Evolutionary conservation across 1,284 basidiomycete species (phyloP).

Genomic region (Xerocomus minutiporus): DNA sequence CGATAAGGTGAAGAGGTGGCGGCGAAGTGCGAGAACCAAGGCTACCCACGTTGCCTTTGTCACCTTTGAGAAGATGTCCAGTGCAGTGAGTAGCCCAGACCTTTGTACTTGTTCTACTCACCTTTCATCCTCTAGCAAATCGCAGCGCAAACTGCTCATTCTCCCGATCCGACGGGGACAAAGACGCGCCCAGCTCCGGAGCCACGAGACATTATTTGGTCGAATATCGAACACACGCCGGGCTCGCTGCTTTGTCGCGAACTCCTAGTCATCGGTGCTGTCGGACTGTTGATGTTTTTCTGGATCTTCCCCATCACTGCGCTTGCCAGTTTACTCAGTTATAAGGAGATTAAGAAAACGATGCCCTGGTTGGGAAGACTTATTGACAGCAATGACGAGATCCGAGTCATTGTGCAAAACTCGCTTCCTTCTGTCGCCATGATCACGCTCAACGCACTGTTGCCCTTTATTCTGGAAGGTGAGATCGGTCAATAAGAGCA

Average conservation of each 20-base stretch:
- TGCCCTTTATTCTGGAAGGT: constrained; percentile 92
- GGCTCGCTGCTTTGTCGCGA: constrained; percentile 60
- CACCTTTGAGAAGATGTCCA: constrained; percentile 94
- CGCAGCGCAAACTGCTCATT: constrained; percentile 82
- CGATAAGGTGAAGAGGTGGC: constrained; percentile 67
- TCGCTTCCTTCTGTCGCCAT: constrained; percentile 88
- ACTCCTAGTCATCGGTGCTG: constrained; percentile 50
- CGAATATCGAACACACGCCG: constrained; percentile 71
- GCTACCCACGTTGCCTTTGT: constrained; percentile 87
- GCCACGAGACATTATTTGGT: constrained; percentile 94
- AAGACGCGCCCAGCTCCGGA: constrained; percentile 82
- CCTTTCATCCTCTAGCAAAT: constrained; percentile 61
- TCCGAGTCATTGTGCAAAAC: constrained; percentile 88
- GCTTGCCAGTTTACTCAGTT: constrained; percentile 82
- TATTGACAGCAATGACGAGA: constrained; percentile 75
- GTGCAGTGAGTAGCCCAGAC: constrained; percentile 55
- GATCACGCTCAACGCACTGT: constrained; percentile 82
- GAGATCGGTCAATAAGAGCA: constrained; percentile 5
- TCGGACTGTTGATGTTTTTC: constrained; percentile 71
- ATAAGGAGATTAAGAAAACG: constrained; percentile 86
- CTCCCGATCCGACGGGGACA: constrained; percentile 61
- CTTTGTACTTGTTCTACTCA: neutral
- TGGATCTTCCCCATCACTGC: constrained; percentile 87
- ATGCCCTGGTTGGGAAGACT: constrained; percentile 79
- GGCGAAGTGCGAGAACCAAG: constrained; percentile 67